Conservation (phyloP, 2,329 filamentous ascomycete species). For the Diaporthe caulivora region DNA sequence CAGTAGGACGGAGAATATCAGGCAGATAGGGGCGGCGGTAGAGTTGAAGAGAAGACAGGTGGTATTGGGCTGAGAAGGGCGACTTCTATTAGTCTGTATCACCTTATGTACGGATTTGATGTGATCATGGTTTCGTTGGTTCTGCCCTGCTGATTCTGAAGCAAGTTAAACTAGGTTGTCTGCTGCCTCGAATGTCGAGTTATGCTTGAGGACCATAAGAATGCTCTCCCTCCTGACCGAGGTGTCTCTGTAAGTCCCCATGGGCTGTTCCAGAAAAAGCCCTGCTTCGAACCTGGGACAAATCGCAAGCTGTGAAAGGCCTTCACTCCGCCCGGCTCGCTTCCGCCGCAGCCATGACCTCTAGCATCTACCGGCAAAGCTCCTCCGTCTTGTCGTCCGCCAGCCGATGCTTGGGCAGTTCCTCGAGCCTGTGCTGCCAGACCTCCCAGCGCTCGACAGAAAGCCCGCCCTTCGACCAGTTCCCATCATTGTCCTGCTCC, state of each 20-base stretch:
- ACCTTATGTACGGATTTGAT: neutral
- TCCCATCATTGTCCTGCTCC: neutral
- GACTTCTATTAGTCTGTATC: neutral
- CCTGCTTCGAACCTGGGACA: neutral
- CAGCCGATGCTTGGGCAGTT: neutral
- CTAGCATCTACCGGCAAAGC: neutral
- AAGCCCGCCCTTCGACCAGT: neutral
- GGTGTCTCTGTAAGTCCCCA: no score
- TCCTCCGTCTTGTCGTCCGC: neutral
- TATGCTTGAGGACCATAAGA: neutral
- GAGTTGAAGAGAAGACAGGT: neutral
- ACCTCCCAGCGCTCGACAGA: neutral
- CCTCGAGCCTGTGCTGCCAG: neutral
- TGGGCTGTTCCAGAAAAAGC: no score
- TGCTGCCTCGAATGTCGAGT: no score
- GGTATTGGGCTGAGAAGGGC: neutral
- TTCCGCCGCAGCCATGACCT: neutral
- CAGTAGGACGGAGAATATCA: accelerated
- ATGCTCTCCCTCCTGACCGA: neutral
- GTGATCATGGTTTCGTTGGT: no score
- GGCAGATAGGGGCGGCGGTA: neutral
- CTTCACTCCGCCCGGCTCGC: neutral
- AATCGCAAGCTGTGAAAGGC: no score
- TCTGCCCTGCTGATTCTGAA: no score
- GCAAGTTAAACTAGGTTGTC: no score